Evolutionary conservation across 164 flowering plant genomes (phyloP), one percentile per base, ranked within the genome.

Genomic region (Cinnamomum chago): DNA sequence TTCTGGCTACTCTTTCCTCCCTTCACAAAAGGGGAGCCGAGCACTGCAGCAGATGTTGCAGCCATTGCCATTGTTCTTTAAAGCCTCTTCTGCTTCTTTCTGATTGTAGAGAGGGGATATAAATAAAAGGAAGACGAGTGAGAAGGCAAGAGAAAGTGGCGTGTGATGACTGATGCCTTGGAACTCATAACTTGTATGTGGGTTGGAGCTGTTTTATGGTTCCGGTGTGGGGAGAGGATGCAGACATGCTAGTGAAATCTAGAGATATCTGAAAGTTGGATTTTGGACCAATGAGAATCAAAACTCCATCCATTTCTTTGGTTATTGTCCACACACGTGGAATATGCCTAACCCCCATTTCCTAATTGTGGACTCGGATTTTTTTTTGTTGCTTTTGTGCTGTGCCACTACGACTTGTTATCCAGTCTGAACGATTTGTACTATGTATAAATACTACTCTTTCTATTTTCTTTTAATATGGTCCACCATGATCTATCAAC

Each of bases 1-100:
- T 78, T 64, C 60, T 81, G 84, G 74, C 84, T 84, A 47, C 81
- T 88, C 79, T 82, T 86, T 2, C 88, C 86, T 3, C 94, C 97
- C 7, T 82, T 68, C 76, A 94, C 72, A 83, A 92, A 91, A 10
- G 98, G 75, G 23, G 97, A 89, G 5, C 89, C 81, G 66, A 90
- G 65, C 15, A 90, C 88, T 33, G 84, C 77, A 58, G 85, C 86
- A 13, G 92, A 82, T 27, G 92, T 86, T 6, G 95, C 87, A 70
- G 94, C 93, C 88, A 88, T 75, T 20, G 80, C 71, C 33, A 58
- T 72, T 58, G 47, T 17, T 25, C 60, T 18, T 15, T 11, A 58
- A 9, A 20, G 14, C 25, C 52, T 62, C 74, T 67, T 52, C 11
- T 20, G 12, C 72, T 52, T 14, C 20, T 50, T 52, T 13, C 50